Evolutionary conservation across 805 yeast species (phyloP).

Genomic region (baker's yeast (Saccharomyces cerevisiae)): DNA sequence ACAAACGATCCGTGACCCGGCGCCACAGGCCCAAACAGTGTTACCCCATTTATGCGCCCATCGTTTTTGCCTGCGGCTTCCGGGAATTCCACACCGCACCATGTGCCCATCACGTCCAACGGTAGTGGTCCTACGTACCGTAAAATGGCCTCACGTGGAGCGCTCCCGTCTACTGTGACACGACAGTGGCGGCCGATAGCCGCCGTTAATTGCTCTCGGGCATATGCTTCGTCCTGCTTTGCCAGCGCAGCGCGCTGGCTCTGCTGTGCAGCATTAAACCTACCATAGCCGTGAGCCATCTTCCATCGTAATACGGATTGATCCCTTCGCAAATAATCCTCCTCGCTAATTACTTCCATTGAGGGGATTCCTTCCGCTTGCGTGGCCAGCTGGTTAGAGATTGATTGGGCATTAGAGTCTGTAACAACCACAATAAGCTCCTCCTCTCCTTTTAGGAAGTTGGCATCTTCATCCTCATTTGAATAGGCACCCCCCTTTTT

Average conservation of each 20-base stretch:
- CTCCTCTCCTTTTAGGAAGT: not conserved
- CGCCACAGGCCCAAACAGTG: constrained; percentile 49
- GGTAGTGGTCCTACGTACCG: constrained; percentile 61
- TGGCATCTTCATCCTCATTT: not conserved
- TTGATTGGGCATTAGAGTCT: constrained; percentile 47
- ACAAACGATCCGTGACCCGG: constrained; percentile 69
- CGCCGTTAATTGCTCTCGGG: constrained; percentile 41
- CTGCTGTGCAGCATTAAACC: constrained; percentile 34
- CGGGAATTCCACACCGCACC: constrained; percentile 84
- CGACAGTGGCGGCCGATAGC: constrained; percentile 32
- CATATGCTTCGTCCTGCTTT: constrained; percentile 39
- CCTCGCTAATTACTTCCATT: constrained; percentile 15
- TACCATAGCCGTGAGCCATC: constrained; percentile 54
- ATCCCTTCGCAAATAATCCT: constrained; percentile 41
- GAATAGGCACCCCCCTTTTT: not conserved
- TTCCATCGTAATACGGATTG: constrained; percentile 78
- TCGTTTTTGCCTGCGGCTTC: constrained; percentile 83
- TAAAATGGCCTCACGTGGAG: constrained; percentile 57
- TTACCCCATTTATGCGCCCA: constrained; percentile 57
- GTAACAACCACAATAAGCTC: constrained; percentile 36
- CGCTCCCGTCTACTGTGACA: constrained; percentile 19
- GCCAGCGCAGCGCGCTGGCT: not conserved
- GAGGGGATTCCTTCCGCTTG: constrained; percentile 1
- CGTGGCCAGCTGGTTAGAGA: constrained; percentile 33
- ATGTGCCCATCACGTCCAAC: constrained; percentile 38